Evolutionary conservation across 1,139 yeast genomes (phyloP).

Genomic region (Saccharomyces hybrid): DNA sequence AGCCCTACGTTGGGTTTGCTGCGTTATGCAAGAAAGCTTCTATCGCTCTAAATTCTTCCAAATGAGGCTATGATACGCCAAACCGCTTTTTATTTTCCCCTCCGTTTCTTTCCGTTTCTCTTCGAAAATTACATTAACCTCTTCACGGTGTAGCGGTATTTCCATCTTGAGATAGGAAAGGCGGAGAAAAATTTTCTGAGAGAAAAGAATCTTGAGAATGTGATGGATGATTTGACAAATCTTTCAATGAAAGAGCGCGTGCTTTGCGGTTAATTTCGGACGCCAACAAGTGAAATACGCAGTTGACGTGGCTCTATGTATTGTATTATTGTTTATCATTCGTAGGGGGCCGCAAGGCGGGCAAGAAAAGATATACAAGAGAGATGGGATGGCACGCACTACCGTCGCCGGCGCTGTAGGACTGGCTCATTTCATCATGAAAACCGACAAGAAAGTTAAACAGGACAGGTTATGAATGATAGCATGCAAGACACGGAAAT

Average conservation of each 20-base stretch:
- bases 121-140: neutral
- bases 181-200: neutral
- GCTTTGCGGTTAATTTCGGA: neutral
- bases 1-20: neutral
- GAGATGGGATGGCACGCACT: neutral
- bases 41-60: neutral
- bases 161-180: neutral
- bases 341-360: neutral
- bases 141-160: neutral
- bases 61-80: neutral
- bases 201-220: neutral
- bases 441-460: neutral
- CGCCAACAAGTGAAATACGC: neutral
- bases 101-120: neutral
- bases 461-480: neutral
- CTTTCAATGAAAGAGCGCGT: neutral
- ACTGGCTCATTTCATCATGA: neutral
- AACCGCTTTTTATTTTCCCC: neutral
- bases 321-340: neutral
- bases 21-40: neutral
- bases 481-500: neutral
- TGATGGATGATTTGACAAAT: neutral
- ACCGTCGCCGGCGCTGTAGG: neutral
- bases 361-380: neutral
- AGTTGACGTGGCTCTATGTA: neutral